Percentiles rank a stretch among this genome's conserved stretches.
Evolutionary conservation across 257 asterid species (phyloP).

Genomic region (Nemophila menziesii): DNA sequence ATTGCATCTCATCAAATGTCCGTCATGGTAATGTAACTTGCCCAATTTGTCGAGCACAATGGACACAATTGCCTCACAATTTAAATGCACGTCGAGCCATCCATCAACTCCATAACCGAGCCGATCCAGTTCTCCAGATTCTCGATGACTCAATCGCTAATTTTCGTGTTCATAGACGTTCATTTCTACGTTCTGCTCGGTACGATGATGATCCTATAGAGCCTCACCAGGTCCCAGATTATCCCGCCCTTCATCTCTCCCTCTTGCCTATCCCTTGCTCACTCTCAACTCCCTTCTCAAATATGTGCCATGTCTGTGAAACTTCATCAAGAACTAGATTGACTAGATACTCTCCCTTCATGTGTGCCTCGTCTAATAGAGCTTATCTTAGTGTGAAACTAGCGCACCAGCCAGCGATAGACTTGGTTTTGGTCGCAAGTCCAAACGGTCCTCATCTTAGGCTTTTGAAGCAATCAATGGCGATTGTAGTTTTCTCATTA

Average conservation of each 20-base stretch:
- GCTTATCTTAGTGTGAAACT: conserved; percentile 48
- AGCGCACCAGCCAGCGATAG: conserved; percentile 63
- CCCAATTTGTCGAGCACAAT: conserved; percentile 87
- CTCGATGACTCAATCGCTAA: conserved; percentile 84
- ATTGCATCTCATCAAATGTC: conserved; percentile 87
- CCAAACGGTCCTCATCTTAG: conserved; percentile 80
- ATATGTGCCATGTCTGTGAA: conserved; percentile 10
- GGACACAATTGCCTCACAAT: conserved; percentile 89
- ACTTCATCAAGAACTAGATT: conserved; percentile 18
- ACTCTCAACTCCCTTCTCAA: conserved; percentile 11
- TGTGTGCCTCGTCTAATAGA: conserved; percentile 22
- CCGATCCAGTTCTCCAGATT: conserved; percentile 83
- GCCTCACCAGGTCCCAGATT: conserved; percentile 31
- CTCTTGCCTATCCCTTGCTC: conserved; percentile 30
- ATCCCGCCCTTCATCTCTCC: conserved; percentile 56
- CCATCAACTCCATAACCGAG: conserved; percentile 19
- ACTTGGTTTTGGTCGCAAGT: conserved; percentile 69
- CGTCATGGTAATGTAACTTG: conserved; percentile 87
- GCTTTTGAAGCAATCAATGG: conserved; percentile 90
- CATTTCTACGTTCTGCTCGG: conserved; percentile 67
- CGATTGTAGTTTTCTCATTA: conserved; percentile 57
- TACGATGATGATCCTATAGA: conserved; percentile 83
- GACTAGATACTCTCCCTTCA: conserved; percentile 23
- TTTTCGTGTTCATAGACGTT: conserved; percentile 73
- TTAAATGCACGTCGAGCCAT: conserved; percentile 32